Evolutionary conservation across 2,329 filamentous ascomycete species (phyloP).

Genomic region (Alternaria tenuissima): DNA sequence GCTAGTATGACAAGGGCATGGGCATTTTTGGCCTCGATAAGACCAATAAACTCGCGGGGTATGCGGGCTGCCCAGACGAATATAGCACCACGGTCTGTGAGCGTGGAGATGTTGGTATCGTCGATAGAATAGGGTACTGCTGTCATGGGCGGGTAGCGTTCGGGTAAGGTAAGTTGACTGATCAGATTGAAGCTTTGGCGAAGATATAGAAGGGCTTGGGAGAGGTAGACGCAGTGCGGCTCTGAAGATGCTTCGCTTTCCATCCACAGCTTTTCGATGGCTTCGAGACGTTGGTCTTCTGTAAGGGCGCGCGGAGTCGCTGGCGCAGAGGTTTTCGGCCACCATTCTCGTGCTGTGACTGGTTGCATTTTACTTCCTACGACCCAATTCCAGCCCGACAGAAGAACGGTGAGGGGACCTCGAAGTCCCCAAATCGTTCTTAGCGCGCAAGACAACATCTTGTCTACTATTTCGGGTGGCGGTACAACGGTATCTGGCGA

Average conservation of each 20-base stretch:
- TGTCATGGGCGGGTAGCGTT: constrained; percentile 34
- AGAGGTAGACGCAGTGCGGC: constrained; percentile 26
- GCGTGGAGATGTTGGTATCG: constrained; percentile 35
- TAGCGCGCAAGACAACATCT: constrained; percentile 37
- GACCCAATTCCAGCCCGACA: constrained; percentile 44
- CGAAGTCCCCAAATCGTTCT: constrained; percentile 42
- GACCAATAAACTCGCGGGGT: constrained; percentile 38
- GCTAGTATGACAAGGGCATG: constrained; percentile 50
- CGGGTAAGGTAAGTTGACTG: constrained; percentile 39
- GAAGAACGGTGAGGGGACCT: constrained; percentile 41
- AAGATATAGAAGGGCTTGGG: constrained; percentile 35
- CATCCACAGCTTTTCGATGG: constrained; percentile 40
- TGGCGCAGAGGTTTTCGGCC: constrained; percentile 36
- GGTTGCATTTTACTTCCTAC: constrained; percentile 37
- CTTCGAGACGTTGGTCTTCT: constrained; percentile 38
- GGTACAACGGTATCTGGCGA: constrained; percentile 26
- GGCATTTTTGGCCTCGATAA: constrained; percentile 41
- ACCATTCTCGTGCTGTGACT: constrained; percentile 44
- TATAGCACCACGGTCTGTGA: constrained; percentile 46
- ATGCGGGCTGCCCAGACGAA: constrained; percentile 44
- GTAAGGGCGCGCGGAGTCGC: constrained; percentile 34
- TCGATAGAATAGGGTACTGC: constrained; percentile 42
- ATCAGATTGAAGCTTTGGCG: constrained; percentile 44
- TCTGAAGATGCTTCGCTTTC: constrained; percentile 17
- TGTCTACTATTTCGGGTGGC: constrained; percentile 33